Evolutionary conservation across 225 moss, liverwort and hornwort genomes (phyloP).

Genomic region (Thuidium tamariscinum): DNA sequence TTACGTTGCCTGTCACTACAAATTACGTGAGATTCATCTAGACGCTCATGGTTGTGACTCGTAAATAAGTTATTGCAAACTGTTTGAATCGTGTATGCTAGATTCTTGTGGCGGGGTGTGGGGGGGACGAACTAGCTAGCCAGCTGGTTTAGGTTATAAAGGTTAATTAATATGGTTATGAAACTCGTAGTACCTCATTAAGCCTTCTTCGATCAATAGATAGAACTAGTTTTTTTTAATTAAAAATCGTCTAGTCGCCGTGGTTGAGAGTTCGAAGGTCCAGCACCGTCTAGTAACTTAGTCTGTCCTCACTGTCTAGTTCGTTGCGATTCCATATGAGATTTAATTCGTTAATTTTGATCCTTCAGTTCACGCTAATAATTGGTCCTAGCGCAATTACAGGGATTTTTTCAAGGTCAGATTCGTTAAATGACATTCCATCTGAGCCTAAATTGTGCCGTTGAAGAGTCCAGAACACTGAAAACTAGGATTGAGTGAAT

Average conservation of each 20-base stretch:
- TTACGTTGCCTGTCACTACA: background rate
- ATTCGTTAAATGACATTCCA: background rate
- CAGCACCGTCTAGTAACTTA: background rate
- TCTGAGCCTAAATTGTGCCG: background rate
- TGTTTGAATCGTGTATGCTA: background rate
- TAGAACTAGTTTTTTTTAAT: background rate
- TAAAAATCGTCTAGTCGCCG: background rate
- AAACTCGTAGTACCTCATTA: background rate
- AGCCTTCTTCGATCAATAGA: background rate
- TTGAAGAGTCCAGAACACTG: background rate
- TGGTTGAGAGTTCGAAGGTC: background rate
- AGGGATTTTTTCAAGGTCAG: background rate
- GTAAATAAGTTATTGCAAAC: background rate
- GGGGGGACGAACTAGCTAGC: background rate
- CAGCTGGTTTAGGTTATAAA: no score
- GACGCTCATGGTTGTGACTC: background rate
- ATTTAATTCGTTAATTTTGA: background rate
- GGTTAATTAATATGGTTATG: background rate
- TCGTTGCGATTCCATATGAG: background rate
- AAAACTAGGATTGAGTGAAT: background rate
- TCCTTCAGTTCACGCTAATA: background rate
- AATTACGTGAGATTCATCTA: background rate
- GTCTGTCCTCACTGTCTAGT: background rate
- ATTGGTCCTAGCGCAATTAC: background rate
- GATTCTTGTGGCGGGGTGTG: no score